Base-by-base conservation (phyloP, 345 rosid genomes). In the Ceriops zippeliana region DNA sequence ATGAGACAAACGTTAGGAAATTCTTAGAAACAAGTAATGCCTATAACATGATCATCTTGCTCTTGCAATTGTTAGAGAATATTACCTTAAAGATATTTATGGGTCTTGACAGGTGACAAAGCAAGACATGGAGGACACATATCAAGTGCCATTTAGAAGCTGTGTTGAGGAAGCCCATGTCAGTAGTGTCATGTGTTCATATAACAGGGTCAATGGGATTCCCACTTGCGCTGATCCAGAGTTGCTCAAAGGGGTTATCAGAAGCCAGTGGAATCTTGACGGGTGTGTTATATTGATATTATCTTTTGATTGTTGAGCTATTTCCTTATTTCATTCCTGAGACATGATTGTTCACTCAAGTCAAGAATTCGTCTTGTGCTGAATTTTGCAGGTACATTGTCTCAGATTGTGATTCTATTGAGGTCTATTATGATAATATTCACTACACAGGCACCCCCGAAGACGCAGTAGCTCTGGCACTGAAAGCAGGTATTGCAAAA, bases 121-220 rank as follows among this genome's bases (percentile, higher is more conserved):
- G 68, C 96, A 93, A 75, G 97, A 91, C 65, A 70, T 93, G 31
- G 91, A 67, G 65, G 98, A 91, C 35, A 91, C 97, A 37, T 93
- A 75, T 73, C 80, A 89, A 15, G 90, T 85, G 20, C 97, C 96
- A 10, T 93, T 80, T 78, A 79, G 72, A 63, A 88, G 86, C 82
- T 93, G 97, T 56, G 93, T 93, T 7, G 76, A 71, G 66, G 95
- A 93, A 57, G 98, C 91, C 0, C 83, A 87, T 61, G 96, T 86
- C 9, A 96, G 95, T 21, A 88, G 98, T 60, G 86, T 93, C 13
- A 91, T 89, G 97, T 93, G 96, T 78, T 87, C 98, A 6, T 93
- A 93, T 77, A 93, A 91, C 52, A 87, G 89, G 58, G 96, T 93
- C 52, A 93, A 93, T 32, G 98, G 96, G 0, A 69, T 85, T 66